These are phyloP conservation scores for Picea sitchensis DNA, from an alignment of 75 land plant species.

Conservation along the genomic window DNA sequence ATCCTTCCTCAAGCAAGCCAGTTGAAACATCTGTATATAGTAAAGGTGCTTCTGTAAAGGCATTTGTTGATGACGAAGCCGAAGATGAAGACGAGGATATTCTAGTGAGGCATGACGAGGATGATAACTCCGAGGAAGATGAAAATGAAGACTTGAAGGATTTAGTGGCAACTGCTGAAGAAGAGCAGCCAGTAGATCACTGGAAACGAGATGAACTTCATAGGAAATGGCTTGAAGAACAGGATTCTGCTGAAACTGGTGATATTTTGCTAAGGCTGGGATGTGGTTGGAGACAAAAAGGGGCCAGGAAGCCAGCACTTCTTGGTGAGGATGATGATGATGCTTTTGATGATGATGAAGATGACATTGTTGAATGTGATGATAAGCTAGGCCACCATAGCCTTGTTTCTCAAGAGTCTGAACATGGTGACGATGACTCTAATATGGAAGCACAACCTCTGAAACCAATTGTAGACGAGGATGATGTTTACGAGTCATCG, in stretches of 20 bases:
- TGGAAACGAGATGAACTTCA: slow-evolving; percentile 76
- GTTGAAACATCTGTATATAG: slow-evolving; percentile 17
- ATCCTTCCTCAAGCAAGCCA: slow-evolving; percentile 18
- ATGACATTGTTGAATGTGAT: slow-evolving; percentile 20
- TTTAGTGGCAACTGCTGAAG: slow-evolving; percentile 53
- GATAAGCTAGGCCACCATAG: background rate
- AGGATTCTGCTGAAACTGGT: slow-evolving; percentile 75
- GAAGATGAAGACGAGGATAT: slow-evolving; percentile 84
- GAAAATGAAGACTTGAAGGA: slow-evolving; percentile 61
- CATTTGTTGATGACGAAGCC: slow-evolving; percentile 92
- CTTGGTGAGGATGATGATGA: slow-evolving; percentile 43
- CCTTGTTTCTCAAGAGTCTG: background rate
- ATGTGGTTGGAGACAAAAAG: slow-evolving; percentile 16
- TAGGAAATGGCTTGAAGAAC: slow-evolving; percentile 86
- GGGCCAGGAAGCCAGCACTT: slow-evolving; percentile 21
- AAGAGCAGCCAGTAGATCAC: slow-evolving; percentile 46
- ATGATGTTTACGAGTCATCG: slow-evolving; percentile 43
- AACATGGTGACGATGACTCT: background rate
- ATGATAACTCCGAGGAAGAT: slow-evolving; percentile 48
- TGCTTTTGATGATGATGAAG: slow-evolving; percentile 27
- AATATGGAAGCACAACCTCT: slow-evolving; percentile 5
- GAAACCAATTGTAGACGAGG: slow-evolving; percentile 13
- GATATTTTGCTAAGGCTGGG: slow-evolving; percentile 61
- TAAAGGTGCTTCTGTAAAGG: slow-evolving; percentile 54
- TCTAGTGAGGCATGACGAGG: slow-evolving; percentile 47